Evolutionary conservation across 371 early-diverging fungal genomes (phyloP), one percentile per base, ranked within the genome.

Genomic region (Phascolomyces articulosus): DNA sequence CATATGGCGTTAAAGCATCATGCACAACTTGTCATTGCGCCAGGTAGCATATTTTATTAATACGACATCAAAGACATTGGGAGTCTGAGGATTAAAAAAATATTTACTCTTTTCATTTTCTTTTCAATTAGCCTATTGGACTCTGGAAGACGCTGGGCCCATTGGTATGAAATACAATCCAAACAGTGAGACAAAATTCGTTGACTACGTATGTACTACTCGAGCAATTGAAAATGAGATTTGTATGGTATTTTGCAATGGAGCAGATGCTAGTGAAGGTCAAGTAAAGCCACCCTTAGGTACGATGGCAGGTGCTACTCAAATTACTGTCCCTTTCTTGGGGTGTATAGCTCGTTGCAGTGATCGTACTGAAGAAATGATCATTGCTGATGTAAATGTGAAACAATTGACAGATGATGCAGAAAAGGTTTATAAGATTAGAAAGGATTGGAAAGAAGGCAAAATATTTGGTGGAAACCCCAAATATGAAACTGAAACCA

Each of bases 271-370:
- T 1, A 16, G n/a, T 2, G 49, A 57, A 7, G 62, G 29, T 3
- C 31, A 58, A 18, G 16, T 21, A 44, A 29, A 48, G 16, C 31
- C 69, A 8, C 71, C 70, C n/a, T 64, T 62, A 47, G 74, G 71
- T 18, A 18, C 44, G 1, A 28, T 69, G 34, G 63, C 68, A 9
- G 79, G 79, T 27, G 56, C 65, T 2, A 70, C 72, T 1, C 76
- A 79, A 53, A 75, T 79, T 48, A 40, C 73, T 15, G 70, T 68
- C 11, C 79, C 79, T 41, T 79, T 79, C 66, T 71, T 70, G 38
- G 79, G 79, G 0, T 41, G 61, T 8, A 38, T 79, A 0, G 72
- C 66, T 13, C 68, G 68, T 24, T 58, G 62, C 29, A 66, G 66
- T 15, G 68, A 65, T 40, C 47, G 56, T 21, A 41, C 38, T 1